Conservation (phyloP, 768 basidiomycete genomes). For the Lentinus tigrinus region DNA sequence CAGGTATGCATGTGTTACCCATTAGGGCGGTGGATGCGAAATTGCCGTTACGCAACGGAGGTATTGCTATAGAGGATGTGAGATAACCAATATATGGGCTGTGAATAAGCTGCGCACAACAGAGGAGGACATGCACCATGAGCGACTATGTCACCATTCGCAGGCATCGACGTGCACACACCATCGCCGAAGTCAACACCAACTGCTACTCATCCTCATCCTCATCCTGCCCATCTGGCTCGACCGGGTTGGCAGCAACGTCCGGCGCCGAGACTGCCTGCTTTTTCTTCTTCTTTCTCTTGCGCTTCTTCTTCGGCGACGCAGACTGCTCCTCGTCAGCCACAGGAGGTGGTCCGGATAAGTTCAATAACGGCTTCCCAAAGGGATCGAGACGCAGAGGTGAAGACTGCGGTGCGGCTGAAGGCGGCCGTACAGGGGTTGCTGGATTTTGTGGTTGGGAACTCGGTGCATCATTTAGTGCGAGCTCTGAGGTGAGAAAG, state of each 20-base stretch:
- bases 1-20: too few species aligned
- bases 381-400: not conserved
- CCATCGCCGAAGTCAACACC: too few species aligned
- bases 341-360: slow-evolving; percentile 45
- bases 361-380: slow-evolving; percentile 49
- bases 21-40: too few species aligned
- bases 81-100: too few species aligned
- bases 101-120: too few species aligned
- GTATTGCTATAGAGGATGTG: too few species aligned
- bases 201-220: not conserved
- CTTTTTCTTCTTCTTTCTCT: slow-evolving; percentile 48
- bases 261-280: slow-evolving; percentile 18
- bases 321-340: not conserved
- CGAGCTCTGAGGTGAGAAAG: too few species aligned
- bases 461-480: not conserved
- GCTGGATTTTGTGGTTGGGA: not conserved
- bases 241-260: not conserved
- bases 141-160: too few species aligned
- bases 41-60: too few species aligned
- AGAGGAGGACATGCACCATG: too few species aligned
- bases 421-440: not conserved
- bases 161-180: too few species aligned
- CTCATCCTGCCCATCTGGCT: not conserved
- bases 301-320: slow-evolving; percentile 53
- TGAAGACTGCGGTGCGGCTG: not conserved